Conservation (phyloP, 1,139 yeast genomes). For the Saccharomycopsis hybrid region DNA sequence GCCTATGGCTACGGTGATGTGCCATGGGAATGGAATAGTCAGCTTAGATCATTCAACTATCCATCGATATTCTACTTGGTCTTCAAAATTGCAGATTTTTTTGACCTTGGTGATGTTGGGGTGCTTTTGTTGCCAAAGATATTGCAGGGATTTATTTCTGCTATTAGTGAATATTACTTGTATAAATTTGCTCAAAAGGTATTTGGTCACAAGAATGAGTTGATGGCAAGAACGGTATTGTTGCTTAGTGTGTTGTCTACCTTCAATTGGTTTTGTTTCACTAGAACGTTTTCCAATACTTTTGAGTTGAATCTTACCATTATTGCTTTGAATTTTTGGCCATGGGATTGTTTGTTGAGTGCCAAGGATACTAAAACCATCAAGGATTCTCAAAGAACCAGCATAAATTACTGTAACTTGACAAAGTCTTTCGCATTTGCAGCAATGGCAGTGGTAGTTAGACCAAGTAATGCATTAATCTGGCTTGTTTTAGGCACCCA, state of each 20-base stretch:
- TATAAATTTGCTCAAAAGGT: slow-evolving; percentile 40
- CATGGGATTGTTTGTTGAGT: slow-evolving; percentile 36
- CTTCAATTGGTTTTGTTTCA: slow-evolving; percentile 74
- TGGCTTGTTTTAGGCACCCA: slow-evolving; percentile 60
- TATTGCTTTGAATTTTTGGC: slow-evolving; percentile 70
- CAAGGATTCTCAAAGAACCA: slow-evolving; percentile 17
- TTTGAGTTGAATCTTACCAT: slow-evolving; percentile 71
- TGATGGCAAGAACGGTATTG: slow-evolving; percentile 41
- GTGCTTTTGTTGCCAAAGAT: slow-evolving; percentile 53
- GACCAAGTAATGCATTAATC: slow-evolving; percentile 78
- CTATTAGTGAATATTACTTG: slow-evolving; percentile 61
- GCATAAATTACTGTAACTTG: slow-evolving; percentile 17
- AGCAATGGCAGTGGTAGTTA: slow-evolving; percentile 51
- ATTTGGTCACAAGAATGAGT: slow-evolving; percentile 31
- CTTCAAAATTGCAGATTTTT: slow-evolving; percentile 29
- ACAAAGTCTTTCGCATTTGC: slow-evolving; percentile 36
- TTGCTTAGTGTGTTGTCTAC: slow-evolving; percentile 58
- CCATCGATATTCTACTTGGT: slow-evolving; percentile 59
- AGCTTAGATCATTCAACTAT: slow-evolving; percentile 71
- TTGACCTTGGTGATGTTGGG: slow-evolving; percentile 32
- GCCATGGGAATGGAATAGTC: slow-evolving; percentile 92
- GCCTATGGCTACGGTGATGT: slow-evolving; percentile 76
- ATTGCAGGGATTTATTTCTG: slow-evolving; percentile 63
- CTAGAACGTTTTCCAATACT: slow-evolving; percentile 83
- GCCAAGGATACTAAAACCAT: slow-evolving; percentile 24